Base-by-base conservation (phyloP, 352 stramenopile species). In the Phytopythium cucurbitacearum region DNA sequence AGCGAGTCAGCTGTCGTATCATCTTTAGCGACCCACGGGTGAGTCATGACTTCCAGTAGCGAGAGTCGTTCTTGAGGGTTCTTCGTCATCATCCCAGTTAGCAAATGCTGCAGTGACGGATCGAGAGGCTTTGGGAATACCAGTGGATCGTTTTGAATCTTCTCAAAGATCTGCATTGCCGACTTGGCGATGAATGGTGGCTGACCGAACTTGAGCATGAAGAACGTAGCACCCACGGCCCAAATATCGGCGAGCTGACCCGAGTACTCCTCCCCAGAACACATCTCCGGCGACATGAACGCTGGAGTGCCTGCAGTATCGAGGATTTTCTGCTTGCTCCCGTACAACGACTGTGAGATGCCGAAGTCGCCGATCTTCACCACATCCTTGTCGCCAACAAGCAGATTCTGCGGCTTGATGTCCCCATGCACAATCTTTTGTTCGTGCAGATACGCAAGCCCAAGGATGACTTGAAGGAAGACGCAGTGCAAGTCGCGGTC, bases 261-360 rank as follows among this genome's bases (percentile, higher is more conserved):
- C 0, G 78, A 90, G 56, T 89, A 86, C 21, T 88, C 82, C n/a
- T 86, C 76, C 0, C 72, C 82, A 0, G 79, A 85, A 58, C 88
- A 97, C 70, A 97, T 94, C 63, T 98, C 92, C 3, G 92, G 92
- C 0, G 88, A 90, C 87, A 97, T 96, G 56, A 97, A 97, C 4
- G 89, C 89, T 9, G 90, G 89, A 0, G 91, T 98, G 2, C 92
- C 92, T 1, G 73, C 87, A 6, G 85, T 91, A 44, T 90, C 82
- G 10, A 64, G 64, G 33, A 95, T 67, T 57, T 89, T 87, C 57
- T 91, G 76, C 41, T 90, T 90, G 47, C 77, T 89, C 3, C 77
- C 80, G 37, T 89, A 87, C 10, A 94, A 54, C 12, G 84, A 95
- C 52, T 94, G 84, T 0, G 87, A 94, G 53, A 97, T 96, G 1